Conservation (phyloP, 805 yeast species). For the Brettanomyces sp. region DNA sequence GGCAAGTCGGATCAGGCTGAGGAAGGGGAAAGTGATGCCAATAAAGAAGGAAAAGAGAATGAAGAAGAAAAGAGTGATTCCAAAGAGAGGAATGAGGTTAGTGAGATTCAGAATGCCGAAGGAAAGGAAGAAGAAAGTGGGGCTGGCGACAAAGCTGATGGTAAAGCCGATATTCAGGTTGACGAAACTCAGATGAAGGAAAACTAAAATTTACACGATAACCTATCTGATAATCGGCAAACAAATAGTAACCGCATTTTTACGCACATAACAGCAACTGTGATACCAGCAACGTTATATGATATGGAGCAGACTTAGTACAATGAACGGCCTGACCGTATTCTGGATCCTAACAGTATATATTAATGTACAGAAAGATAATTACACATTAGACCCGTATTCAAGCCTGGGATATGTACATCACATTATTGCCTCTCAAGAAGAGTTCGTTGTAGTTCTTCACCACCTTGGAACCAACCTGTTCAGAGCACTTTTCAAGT, state of each 20-base stretch:
- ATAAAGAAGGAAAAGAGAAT: neutral
- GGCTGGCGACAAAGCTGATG: too few species aligned
- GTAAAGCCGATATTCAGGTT: too few species aligned
- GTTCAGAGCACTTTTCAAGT: conserved; percentile 67
- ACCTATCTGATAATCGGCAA: too few species aligned
- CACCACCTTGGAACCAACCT: conserved; percentile 39
- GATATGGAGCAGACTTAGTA: neutral
- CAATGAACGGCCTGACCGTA: neutral
- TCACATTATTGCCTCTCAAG: conserved; percentile 79
- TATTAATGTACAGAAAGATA: neutral
- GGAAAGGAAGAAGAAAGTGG: too few species aligned
- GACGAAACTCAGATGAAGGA: too few species aligned
- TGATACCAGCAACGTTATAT: neutral
- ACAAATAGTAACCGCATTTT: too few species aligned
- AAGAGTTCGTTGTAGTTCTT: conserved; percentile 66
- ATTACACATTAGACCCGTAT: neutral
- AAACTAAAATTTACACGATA: too few species aligned
- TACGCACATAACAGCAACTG: too few species aligned
- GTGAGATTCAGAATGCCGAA: neutral
- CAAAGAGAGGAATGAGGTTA: too few species aligned
- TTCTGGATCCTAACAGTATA: neutral
- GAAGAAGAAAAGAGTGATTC: neutral
- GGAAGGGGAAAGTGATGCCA: neutral
- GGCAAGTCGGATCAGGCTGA: neutral
- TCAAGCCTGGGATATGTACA: conserved; percentile 27